Percentiles rank a stretch among this genome's conserved stretches.
phyloP scores from a whole-genome alignment of 208 protist genomes.

The Phytomonas sp. region DNA sequence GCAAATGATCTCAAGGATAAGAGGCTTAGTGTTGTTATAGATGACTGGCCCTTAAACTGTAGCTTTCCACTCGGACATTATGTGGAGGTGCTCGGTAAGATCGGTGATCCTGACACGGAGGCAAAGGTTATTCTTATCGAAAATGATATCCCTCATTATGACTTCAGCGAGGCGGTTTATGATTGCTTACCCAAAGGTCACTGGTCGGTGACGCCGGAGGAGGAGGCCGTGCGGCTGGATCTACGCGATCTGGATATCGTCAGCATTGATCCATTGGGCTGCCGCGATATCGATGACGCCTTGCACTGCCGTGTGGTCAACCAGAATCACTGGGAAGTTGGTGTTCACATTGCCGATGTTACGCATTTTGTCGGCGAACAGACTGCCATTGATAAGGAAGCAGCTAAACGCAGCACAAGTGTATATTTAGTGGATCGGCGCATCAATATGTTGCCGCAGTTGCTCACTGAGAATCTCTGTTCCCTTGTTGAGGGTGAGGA shows the following conservation, averaged over 20 bases:
- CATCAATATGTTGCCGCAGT: conserved; percentile 96
- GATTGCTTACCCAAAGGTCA: conserved; percentile 84
- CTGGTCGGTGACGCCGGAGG: conserved; percentile 73
- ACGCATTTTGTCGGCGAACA: conserved; percentile 92
- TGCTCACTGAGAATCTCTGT: conserved; percentile 94
- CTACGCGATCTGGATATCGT: conserved; percentile 83
- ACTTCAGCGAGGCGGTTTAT: conserved; percentile 87
- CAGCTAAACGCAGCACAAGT: conserved; percentile 89
- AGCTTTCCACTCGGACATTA: conserved; percentile 93
- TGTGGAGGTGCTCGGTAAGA: conserved; percentile 87
- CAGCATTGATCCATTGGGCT: conserved; percentile 94
- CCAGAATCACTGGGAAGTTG: conserved; percentile 87
- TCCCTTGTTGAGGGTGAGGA: conserved; percentile 89
- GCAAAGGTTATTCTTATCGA: conserved; percentile 91
- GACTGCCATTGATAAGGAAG: conserved; percentile 92
- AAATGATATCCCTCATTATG: conserved; percentile 89
- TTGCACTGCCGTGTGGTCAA: conserved; percentile 79
- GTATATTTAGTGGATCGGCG: conserved; percentile 94
- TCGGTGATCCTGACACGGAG: conserved; percentile 93
- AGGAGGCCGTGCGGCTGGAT: conserved; percentile 72
- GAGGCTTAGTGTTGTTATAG: conserved; percentile 92
- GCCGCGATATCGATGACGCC: conserved; percentile 87
- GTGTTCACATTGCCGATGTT: conserved; percentile 98
- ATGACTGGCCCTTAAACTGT: conserved; percentile 86
- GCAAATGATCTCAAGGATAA: conserved; percentile 79